Percentiles rank a stretch among this genome's conserved stretches.
These are phyloP conservation scores for Pyricularia grisea DNA, from an alignment of 2,329 filamentous ascomycete genomes.

Conservation along the genomic window DNA sequence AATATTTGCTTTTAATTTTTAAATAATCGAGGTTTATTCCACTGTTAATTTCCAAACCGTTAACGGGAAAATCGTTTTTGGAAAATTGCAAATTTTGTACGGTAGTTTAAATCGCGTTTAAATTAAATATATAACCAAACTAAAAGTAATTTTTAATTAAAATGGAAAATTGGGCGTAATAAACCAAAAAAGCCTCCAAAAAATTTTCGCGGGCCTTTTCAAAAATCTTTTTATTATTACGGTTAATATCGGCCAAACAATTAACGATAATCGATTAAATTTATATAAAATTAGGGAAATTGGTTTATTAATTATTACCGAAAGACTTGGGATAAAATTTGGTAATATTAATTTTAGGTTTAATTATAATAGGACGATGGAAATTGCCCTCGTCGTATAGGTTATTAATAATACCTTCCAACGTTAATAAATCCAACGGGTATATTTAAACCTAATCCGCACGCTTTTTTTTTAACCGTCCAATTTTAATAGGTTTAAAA, in stretches of 20 bases:
- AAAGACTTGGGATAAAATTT: background rate
- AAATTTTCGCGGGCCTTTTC: background rate
- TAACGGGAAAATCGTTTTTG: no score
- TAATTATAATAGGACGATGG: no score
- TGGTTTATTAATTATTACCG: background rate
- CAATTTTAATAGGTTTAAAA: background rate
- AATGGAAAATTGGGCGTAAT: background rate
- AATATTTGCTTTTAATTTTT: no score
- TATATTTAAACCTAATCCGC: no score
- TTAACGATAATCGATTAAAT: background rate
- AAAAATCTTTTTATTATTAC: background rate
- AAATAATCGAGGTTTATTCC: no score
- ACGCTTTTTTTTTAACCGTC: background rate
- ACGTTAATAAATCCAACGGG: background rate
- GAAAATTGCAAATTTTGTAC: background rate
- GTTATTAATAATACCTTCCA: background rate
- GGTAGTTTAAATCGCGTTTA: background rate
- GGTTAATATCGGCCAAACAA: background rate
- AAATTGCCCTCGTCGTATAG: background rate
- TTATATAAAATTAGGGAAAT: background rate
- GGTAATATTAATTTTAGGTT: background rate
- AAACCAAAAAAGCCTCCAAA: background rate
- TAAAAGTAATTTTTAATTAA: background rate
- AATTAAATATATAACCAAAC: background rate
- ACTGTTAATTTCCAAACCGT: no score